Base-by-base conservation (phyloP, 495 filamentous ascomycete species). In the Pseudoneurospora amorphoporcata region DNA sequence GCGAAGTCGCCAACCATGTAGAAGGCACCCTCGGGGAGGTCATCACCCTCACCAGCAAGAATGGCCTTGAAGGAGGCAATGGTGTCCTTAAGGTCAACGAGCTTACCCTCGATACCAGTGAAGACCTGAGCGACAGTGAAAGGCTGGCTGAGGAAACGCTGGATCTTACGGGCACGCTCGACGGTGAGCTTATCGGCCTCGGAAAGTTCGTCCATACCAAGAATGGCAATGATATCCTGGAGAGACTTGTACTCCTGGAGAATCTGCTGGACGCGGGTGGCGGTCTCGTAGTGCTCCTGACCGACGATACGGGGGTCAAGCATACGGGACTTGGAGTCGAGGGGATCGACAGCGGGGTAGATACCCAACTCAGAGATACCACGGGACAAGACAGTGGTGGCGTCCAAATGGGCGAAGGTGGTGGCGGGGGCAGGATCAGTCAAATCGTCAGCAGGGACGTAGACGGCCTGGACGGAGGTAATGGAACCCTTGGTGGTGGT, bases 321-420 rank as follows among this genome's bases (percentile, higher is more conserved):
- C 94, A 99, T 97, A 90, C 95, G 94, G 78, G 94, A 98, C 88
- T 96, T 98, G 85, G 94, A 97, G 88, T 99, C 95, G 68, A 99
- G 93, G 82, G 95, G 95, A 81, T 99, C 95, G 90, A 99, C 95
- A 83, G 95, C 95, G 73, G 95, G 95, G 89, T 99, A 99, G 90
- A 98, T 99, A 92, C 95, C 95, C 90, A 99, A 90, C 89, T 99
- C 95, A 78, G 95, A 99, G 86, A 99, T 99, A 94, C 95, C 96
- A 92, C 95, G 95, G 78, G 95, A 99, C 89, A 99, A 87, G 80
- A 99, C 95, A 90, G 96, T 99, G 86, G 95, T 99, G 90, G 95
- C 96, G 88, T 99, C 95, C 90, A 99, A 91, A 88, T 99, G 95
- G 85, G 95, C 95, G 87, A 99, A 99, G 87, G 95, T 98, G 85